Evolutionary conservation across 257 asterid species (phyloP), one percentile per base, ranked within the genome.

Genomic region (Ligustrum vulgare): DNA sequence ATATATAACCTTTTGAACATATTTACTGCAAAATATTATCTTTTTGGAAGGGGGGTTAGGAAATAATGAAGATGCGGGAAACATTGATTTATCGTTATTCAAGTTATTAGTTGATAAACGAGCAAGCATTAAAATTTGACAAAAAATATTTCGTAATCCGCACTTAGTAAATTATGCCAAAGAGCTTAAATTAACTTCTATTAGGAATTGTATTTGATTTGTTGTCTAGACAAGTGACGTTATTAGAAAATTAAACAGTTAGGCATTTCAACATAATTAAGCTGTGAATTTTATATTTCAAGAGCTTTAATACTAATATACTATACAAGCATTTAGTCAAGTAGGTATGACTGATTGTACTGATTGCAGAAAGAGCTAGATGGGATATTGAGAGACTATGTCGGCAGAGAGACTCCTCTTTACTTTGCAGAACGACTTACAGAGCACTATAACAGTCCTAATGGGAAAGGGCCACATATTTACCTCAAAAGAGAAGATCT

Each of bases 401-500:
- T 94, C 9, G 99, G 99, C 74, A 89, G 97, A 83, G 99, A 92
- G 80, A 94, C 80, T 74, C 99, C 99, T 3, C 93, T 94, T 72
- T 94, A 94, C 79, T 92, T 94, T 78, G 96, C 96, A 5, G 98
- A 92, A 71, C 75, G 99, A 22, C 98, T 94, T 45, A 89, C 98
- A 0, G 96, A 92, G 82, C 96, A 91, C 87, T 91, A 94, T 79
- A 91, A 81, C 65, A 76, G 81, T 13, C 75, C 93, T 16, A 87
- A 85, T 74, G 97, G 98, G 6, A 86, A 78, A 77, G 98, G 99
- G 72, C 99, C 99, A n/a, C 93, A 68, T 71, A 80, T 94, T 62
- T 94, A 83, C 80, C 92, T 94, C 69, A 94, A 94, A 81, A 86
- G 98, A 82, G 98, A 94, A 80, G 98, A 94, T 86, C 93, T 94